Base-by-base conservation (phyloP, 139 green algal species). In the Eudorina sp. region DNA sequence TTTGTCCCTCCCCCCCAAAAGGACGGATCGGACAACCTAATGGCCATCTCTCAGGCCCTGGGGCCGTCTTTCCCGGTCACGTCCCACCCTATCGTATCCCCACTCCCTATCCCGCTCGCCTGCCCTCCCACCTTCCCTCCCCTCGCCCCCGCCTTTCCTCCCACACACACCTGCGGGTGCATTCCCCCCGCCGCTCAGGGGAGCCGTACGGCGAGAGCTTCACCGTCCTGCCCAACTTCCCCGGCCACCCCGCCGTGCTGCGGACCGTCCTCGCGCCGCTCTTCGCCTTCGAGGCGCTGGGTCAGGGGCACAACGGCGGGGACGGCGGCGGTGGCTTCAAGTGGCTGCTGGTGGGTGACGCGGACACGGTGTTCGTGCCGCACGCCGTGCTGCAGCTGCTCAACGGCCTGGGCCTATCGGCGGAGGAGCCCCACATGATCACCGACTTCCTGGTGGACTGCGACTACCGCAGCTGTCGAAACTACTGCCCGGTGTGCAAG, bases 311-410 rank as follows among this genome's bases (percentile, higher is more conserved):
- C 48, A 13, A 13, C 48, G 13, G 48, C 58, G 58, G 58, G 16
- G 14, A 21, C 27, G 58, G 58, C 66, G 7, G 34, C 8, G 66
- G 31, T 8, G n/a, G 4, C 14, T 77, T 77, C 69, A 77, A 77
- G 38, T 77, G 69, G 69, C 36, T 77, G 69, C 69, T 77, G 38
- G 23, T 77, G 23, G 69, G 69, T 19, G 69, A 77, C 40, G 69
- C 38, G 4, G 69, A 77, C 69, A 77, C 69, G 38, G 40, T 77
- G 14, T 77, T 77, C 14, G 69, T 53, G 19, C 7, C n/a, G 38
- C 69, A 5, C 38, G 69, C 69, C 7, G 69, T 77, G 38, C 69
- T 77, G 38, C 21, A 38, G 16, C 36, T 77, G 69, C 38, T 77
- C 23, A 77, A 51, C 40, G 38, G 53, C 38, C 8, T 53, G 38